A percentile compares a stretch with the other conserved stretches of the same genome.
Evolutionary conservation across 257 asterid species (phyloP).

Genomic region (Solanum gandarillasii): DNA sequence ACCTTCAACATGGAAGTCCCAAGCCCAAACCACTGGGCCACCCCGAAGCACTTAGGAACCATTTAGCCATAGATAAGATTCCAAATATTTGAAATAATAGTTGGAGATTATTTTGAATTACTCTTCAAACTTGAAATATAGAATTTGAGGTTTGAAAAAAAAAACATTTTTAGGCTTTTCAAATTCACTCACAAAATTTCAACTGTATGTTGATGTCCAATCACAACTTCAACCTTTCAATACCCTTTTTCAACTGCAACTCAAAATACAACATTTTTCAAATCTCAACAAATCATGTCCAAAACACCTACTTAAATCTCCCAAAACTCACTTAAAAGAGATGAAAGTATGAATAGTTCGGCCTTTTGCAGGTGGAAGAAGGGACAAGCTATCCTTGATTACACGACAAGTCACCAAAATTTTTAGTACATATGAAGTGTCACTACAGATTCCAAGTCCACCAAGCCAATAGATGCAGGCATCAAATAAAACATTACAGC

Average conservation of each 20-base stretch:
- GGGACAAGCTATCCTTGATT: background rate
- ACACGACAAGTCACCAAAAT: background rate
- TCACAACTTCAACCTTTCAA: background rate
- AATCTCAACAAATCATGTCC: background rate
- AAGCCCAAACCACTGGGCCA: background rate
- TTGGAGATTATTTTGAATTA: background rate
- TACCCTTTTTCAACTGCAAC: background rate
- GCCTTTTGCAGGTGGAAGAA: background rate
- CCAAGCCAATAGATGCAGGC: background rate
- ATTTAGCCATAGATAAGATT: background rate
- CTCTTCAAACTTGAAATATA: background rate
- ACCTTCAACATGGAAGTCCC: background rate
- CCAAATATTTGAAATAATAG: background rate
- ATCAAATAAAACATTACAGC: background rate
- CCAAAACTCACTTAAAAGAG: background rate
- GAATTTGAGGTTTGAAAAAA: background rate
- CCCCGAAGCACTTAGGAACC: background rate
- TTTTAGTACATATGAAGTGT: background rate
- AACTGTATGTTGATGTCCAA: background rate
- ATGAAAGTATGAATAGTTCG: background rate
- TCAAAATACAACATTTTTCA: background rate
- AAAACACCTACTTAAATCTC: background rate
- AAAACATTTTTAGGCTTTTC: background rate
- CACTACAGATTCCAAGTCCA: background rate
- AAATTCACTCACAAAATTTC: background rate